Conservation (phyloP, 2,329 filamentous ascomycete species). For the Xylariaceae sp. region DNA sequence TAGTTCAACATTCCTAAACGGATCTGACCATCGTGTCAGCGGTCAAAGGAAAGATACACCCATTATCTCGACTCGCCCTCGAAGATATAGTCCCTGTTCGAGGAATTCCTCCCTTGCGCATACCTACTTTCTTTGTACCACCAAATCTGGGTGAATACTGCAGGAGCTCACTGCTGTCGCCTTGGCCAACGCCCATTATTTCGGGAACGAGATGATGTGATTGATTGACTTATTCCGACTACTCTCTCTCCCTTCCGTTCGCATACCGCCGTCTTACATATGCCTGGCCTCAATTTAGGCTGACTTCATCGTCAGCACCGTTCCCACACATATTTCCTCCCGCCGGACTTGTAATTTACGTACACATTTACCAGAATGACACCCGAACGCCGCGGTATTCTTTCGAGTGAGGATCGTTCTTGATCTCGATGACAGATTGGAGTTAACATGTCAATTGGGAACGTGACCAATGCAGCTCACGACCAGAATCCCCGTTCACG, state of each 20-base stretch:
- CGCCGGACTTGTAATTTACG: background rate
- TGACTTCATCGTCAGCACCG: background rate
- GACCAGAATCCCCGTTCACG: conserved; percentile 16
- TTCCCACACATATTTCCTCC: background rate
- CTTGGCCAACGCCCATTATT: conserved; percentile 4
- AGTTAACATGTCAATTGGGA: too few relatives aligned
- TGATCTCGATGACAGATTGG: background rate
- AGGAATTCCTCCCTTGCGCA: conserved; percentile 12
- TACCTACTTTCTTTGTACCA: conserved; percentile 3
- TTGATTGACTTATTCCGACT: conserved; percentile 17
- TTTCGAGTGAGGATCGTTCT: background rate
- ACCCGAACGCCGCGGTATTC: background rate
- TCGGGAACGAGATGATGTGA: conserved; percentile 11
- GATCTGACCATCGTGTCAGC: too few relatives aligned
- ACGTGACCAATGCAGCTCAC: conserved; percentile 14
- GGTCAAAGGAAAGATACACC: too few relatives aligned
- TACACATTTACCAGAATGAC: background rate
- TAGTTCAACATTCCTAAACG: too few relatives aligned
- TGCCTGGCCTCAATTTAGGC: background rate
- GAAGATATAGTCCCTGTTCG: too few relatives aligned
- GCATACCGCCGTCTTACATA: conserved; percentile 1
- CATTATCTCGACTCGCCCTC: too few relatives aligned
- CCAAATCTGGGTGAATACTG: conserved; percentile 18
- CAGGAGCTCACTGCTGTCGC: conserved; percentile 13
- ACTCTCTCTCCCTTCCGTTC: conserved; percentile 4